Evolutionary conservation across 345 rosid genomes (phyloP), one percentile per base, ranked within the genome.

Genomic region (Syzygium aromaticum): DNA sequence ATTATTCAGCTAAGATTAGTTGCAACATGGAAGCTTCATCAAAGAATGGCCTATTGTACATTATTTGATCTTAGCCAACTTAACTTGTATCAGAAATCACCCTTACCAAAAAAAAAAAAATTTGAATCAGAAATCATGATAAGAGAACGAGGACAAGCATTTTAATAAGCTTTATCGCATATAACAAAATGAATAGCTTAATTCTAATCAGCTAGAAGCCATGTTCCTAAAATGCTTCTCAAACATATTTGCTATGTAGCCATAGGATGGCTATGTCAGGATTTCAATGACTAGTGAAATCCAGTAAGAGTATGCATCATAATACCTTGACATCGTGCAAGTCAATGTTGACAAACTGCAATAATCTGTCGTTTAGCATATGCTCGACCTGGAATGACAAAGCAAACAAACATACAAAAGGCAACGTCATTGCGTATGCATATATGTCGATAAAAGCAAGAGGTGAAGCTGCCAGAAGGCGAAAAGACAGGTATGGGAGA

Each of bases 251-350:
- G 49, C 82, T 21, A 73, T 38, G 49, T 11, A 73, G 27, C 49
- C 49, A 73, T 17, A 67, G 46, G 78, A 30, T 64, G 40, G 77
- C 77, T 43, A 5, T 73, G 82, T 73, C 82, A 38, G 11, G 38
- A 73, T 73, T 73, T 38, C 82, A 38, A 73, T 14, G 3, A 38
- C 43, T 38, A 73, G 82, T 38, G 82, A 73, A 73, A 73, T 73
- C 49, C 82, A 38, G 27, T 38, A 73, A 73, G 82, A 73, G 25
- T 38, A 19, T 73, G 82, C 49, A 38, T 73, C 51, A 88, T 54
- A 61, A 84, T 98, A 95, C 99, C 99, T 98, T 98, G 91, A 96
- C 98, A 61, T 98, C 99, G 57, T 85, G 98, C 90, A 96, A 89
- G 91, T 98, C 99, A 89, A 91, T 90, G 90, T 96, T 94, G 91